phyloP scores from a whole-genome alignment of 306 rosid species.

The Rosa multiflora region DNA sequence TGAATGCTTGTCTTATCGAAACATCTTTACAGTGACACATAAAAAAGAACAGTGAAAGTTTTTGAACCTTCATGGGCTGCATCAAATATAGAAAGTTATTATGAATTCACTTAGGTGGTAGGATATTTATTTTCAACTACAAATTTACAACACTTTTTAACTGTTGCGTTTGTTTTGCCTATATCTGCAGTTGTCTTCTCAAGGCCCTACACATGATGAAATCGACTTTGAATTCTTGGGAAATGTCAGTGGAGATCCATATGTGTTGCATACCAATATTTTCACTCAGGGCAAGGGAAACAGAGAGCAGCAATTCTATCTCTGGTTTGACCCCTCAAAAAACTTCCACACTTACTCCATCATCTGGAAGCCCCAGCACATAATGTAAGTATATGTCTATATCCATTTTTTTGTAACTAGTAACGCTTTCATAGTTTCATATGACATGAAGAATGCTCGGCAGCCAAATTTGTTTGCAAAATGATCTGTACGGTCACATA shows the following conservation, averaged over 20 bases:
- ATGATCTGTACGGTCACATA: neutral
- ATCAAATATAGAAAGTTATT: neutral
- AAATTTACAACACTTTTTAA: neutral
- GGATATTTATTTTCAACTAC: neutral
- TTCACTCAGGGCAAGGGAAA: slow-evolving; percentile 77
- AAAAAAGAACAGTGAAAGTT: neutral
- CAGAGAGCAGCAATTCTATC: slow-evolving; percentile 80
- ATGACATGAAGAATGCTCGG: neutral
- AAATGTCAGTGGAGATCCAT: slow-evolving; percentile 83
- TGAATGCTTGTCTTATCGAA: neutral
- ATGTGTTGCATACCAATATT: slow-evolving; percentile 70
- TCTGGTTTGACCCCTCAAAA: slow-evolving; percentile 85
- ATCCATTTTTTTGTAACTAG: neutral
- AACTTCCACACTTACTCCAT: slow-evolving; percentile 89
- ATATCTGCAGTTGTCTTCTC: slow-evolving; percentile 60
- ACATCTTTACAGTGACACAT: neutral
- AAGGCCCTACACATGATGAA: slow-evolving; percentile 80
- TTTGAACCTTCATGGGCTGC: neutral
- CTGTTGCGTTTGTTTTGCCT: neutral
- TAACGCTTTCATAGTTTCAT: neutral
- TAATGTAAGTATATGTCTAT: slow-evolving; percentile 41
- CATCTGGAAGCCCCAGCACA: slow-evolving; percentile 82
- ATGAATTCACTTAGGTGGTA: neutral
- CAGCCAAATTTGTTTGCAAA: neutral
- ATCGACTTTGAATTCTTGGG: slow-evolving; percentile 92